Conservation (phyloP, 2,329 filamentous ascomycete genomes). For the Diplodia scrobiculata region DNA sequence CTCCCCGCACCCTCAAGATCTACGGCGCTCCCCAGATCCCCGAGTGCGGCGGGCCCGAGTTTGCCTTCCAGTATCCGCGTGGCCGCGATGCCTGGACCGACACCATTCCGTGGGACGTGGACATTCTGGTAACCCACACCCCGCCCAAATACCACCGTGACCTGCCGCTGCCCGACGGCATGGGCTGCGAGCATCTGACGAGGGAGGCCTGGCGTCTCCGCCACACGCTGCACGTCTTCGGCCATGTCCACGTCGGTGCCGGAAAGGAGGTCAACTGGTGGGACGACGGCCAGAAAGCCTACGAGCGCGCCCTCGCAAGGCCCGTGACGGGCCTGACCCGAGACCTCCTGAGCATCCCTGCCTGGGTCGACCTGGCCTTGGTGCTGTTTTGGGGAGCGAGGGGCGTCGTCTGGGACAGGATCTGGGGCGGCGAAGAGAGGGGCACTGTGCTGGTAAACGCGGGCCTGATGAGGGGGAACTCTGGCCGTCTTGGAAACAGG, state of each 20-base stretch:
- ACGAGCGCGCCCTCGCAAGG: conserved; percentile 64
- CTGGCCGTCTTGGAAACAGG: conserved; percentile 52
- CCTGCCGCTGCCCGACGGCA: conserved; percentile 58
- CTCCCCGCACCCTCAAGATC: conserved; percentile 62
- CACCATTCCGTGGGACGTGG: conserved; percentile 69
- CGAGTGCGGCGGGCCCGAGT: conserved; percentile 67
- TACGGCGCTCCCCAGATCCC: conserved; percentile 85
- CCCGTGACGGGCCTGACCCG: conserved; percentile 42
- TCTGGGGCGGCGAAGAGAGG: conserved; percentile 58
- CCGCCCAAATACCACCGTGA: conserved; percentile 74
- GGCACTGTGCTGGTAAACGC: conserved; percentile 64
- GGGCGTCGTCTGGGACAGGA: conserved; percentile 61
- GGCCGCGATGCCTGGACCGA: conserved; percentile 70
- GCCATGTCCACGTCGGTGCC: conserved; percentile 77
- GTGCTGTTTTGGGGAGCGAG: conserved; percentile 57
- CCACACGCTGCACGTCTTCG: conserved; percentile 78
- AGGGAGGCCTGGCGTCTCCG: conserved; percentile 69
- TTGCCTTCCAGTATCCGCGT: conserved; percentile 75
- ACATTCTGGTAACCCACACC: conserved; percentile 79
- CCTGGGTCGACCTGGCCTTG: conserved; percentile 57
- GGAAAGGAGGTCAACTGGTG: conserved; percentile 72
- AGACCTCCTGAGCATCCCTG: conserved; percentile 43
- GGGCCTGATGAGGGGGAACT: conserved; percentile 55
- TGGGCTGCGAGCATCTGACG: conserved; percentile 72
- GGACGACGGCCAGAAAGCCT: conserved; percentile 70